A percentile compares a stretch with the other conserved stretches of the same genome.
Conservation (phyloP, 805 yeast genomes). For the Metschnikowia lunata region DNA sequence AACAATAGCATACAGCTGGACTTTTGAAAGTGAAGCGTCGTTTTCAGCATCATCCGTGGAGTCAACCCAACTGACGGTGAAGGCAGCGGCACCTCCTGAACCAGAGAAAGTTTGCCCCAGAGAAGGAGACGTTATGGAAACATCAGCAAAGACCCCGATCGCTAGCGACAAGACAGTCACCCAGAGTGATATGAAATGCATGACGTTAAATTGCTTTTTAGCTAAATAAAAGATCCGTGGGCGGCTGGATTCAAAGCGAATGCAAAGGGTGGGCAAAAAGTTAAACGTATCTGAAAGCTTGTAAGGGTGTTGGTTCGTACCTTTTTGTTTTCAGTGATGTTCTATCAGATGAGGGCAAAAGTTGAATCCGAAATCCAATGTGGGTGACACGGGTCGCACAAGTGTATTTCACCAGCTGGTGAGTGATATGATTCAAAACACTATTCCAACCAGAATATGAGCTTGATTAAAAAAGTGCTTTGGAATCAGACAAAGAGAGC, state of each 20-base stretch:
- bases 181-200: conserved; percentile 13
- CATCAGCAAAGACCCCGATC: conserved; percentile 40
- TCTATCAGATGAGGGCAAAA: too few species aligned
- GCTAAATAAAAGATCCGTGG: neutral
- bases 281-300: too few species aligned
- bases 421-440: too few species aligned
- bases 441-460: too few species aligned
- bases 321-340: too few species aligned
- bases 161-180: conserved; percentile 9
- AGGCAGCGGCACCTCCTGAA: conserved; percentile 29
- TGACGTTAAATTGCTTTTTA: neutral
- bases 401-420: too few species aligned
- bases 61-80: conserved; percentile 46
- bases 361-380: too few species aligned
- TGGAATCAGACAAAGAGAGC: too few species aligned
- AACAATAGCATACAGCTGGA: conserved; percentile 44
- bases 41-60: conserved; percentile 43
- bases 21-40: conserved; percentile 43
- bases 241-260: neutral
- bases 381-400: too few species aligned
- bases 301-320: too few species aligned
- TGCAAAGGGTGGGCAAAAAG: neutral
- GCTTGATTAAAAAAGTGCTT: too few species aligned
- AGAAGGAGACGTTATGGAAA: conserved; percentile 40
- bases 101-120: conserved; percentile 38